Evolutionary conservation across 108 stramenopile species (phyloP), one percentile per base, ranked within the genome.

Genomic region (Aurantiochytrium sp.): DNA sequence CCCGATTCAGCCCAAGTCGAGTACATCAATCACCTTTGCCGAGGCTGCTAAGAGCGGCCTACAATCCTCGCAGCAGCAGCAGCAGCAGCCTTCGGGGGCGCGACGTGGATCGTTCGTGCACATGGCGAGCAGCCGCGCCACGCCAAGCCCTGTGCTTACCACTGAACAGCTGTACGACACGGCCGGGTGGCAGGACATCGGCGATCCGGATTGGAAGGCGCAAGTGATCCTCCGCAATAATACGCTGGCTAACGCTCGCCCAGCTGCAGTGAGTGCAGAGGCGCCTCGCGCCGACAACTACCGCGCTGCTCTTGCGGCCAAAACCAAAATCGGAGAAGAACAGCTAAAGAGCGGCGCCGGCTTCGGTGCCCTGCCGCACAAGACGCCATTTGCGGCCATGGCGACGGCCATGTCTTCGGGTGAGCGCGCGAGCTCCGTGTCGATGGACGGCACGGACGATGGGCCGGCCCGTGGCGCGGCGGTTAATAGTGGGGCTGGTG

Each of bases 381-480:
- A 83, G 23, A 83, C 76, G 45, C 76, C 76, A 12, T 83, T 83
- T 83, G 76, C 76, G 45, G 76, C 76, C 49, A 83, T 83, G 76
- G 76, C 76, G 49, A 83, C 76, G 4, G 76, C 76, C n/a, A 83
- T 83, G 76, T 83, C 76, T 23, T 83, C 76, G 23, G 76, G 76
- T 8, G 6, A 12, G 12, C 45, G 51, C 45, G 76, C 25, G n/a
- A 28, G 25, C 49, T 83, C 76, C 51, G 76, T 83, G 76, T 47
- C 49, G 76, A 47, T 83, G 45, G 51, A 53, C 51, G 76, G 76
- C 76, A 53, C 76, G 49, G 64, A 69, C 35, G 42, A 8, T 28
- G 64, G 25, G 8, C 42, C 64, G 42, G 64, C 64, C 42, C 16
- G 51, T 83, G 51, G 76, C 25, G 76, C 51, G 45, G 49, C 25